Percentiles rank a stretch among this genome's conserved stretches.
Conservation (phyloP, 2,329 filamentous ascomycete species). For the Ophiostoma novo-ulmi region DNA sequence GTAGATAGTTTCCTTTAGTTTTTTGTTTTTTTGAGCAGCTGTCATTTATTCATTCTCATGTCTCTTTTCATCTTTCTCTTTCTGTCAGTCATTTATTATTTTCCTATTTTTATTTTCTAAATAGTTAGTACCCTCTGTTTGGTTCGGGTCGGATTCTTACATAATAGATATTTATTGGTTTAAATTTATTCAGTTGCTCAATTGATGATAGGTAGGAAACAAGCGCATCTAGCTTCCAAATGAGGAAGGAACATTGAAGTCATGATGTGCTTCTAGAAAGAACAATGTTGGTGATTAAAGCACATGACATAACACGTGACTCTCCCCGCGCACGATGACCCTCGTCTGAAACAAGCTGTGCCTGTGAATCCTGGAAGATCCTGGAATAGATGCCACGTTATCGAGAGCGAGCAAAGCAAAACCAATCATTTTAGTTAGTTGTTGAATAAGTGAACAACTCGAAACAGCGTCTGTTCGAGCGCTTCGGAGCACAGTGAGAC, state of each 20-base stretch:
- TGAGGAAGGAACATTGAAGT: too few species aligned
- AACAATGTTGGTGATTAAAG: neutral
- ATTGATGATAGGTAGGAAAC: too few species aligned
- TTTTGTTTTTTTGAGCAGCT: neutral
- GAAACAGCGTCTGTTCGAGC: conserved; percentile 8
- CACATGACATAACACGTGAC: neutral
- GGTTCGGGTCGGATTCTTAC: neutral
- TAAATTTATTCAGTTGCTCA: neutral
- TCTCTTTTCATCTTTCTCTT: neutral
- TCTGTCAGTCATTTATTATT: too few species aligned
- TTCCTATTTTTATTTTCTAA: neutral
- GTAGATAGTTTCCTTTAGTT: neutral
- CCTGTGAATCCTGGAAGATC: conserved; percentile 3
- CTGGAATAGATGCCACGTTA: conserved; percentile 5
- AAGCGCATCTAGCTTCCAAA: too few species aligned
- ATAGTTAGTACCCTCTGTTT: neutral
- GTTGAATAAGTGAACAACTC: neutral
- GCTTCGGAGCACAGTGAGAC: conserved; percentile 1
- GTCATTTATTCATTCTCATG: neutral
- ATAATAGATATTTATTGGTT: neutral
- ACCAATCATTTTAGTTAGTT: neutral
- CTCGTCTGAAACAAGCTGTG: neutral
- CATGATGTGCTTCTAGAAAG: too few species aligned
- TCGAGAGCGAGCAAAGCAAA: neutral
- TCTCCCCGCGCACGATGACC: neutral